phyloP scores from a whole-genome alignment of 208 protist species.

The Leishmania martiniquensis region DNA sequence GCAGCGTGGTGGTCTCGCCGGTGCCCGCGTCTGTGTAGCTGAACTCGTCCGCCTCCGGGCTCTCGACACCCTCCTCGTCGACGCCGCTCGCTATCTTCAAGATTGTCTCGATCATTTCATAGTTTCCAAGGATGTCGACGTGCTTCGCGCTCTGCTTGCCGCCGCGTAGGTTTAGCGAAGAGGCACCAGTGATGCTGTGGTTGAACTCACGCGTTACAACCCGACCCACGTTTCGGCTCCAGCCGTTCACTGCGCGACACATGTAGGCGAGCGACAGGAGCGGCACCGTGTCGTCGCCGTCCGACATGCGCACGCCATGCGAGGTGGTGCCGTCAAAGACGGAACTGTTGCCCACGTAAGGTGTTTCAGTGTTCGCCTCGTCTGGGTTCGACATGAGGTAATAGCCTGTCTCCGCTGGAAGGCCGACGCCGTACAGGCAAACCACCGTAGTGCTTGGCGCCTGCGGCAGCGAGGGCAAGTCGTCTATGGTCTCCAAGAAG shows the following conservation, averaged over 20 bases:
- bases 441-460: conserved; percentile 84
- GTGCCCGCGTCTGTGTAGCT: conserved; percentile 16
- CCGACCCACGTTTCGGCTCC: conserved; percentile 72
- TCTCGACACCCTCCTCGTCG: conserved; percentile 35
- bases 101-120: conserved; percentile 75
- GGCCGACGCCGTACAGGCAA: conserved; percentile 92
- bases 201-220: conserved; percentile 87
- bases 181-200: conserved; percentile 38
- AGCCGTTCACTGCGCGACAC: conserved; percentile 89
- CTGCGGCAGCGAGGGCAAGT: conserved; percentile 73
- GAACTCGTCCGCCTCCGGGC: conserved; percentile 24
- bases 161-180: conserved; percentile 61
- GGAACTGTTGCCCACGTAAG: conserved; percentile 36
- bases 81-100: conserved; percentile 78
- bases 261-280: conserved; percentile 90
- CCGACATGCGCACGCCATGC: conserved; percentile 68
- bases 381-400: conserved; percentile 32
- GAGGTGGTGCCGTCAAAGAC: conserved; percentile 22
- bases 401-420: conserved; percentile 85
- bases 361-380: neutral
- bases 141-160: conserved; percentile 74
- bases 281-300: conserved; percentile 93
- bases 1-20: conserved; percentile 13
- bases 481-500: conserved; percentile 36
- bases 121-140: conserved; percentile 92